Evolutionary conservation across 2,329 filamentous ascomycete species (phyloP).

Genomic region (Hypoxylon sp.): DNA sequence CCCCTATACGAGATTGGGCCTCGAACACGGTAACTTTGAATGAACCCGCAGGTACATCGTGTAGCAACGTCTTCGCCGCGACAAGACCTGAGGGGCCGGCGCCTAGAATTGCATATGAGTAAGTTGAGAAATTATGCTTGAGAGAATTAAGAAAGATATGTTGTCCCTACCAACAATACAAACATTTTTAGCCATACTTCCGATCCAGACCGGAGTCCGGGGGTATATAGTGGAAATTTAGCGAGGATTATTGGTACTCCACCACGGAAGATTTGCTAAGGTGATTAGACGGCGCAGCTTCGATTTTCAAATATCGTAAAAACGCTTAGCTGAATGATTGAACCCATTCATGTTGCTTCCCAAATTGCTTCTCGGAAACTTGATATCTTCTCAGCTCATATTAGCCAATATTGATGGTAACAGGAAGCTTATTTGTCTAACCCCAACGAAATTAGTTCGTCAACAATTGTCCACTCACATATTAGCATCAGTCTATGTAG

Average conservation of each 20-base stretch:
- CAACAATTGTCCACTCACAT: conserved; percentile 17
- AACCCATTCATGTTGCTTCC: conserved; percentile 11
- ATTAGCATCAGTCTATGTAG: background rate
- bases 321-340: background rate
- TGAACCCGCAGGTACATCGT: conserved; percentile 66
- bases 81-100: conserved; percentile 79
- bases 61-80: conserved; percentile 80
- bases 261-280: conserved; percentile 17
- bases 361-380: background rate
- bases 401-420: conserved; percentile 2
- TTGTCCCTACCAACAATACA: conserved; percentile 65
- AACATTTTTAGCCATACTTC: conserved; percentile 62
- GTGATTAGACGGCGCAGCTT: conserved; percentile 19
- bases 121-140: background rate
- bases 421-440: background rate
- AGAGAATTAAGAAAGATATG: background rate
- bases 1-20: conserved; percentile 74
- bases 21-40: conserved; percentile 83
- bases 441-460: conserved; percentile 7
- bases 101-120: conserved; percentile 60
- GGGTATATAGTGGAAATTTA: conserved; percentile 25
- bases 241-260: conserved; percentile 23
- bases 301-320: background rate
- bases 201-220: conserved; percentile 27
- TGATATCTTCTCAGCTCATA: background rate